Evolutionary conservation across 345 rosid species (phyloP).

Genomic region (Zanthoxylum bungeanum): DNA sequence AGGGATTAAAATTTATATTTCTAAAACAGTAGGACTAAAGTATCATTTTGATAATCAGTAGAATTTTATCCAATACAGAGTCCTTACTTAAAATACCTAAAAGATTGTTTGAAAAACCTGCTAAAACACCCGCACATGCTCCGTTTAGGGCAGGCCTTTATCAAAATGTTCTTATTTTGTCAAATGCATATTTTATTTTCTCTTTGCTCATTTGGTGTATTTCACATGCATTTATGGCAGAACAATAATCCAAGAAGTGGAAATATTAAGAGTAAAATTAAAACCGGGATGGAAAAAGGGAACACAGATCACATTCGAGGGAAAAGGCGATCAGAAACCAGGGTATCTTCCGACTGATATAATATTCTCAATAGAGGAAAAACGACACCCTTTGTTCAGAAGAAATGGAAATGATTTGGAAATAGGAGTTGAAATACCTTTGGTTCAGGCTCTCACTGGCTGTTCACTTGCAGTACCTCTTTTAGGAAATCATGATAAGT

Average conservation of each 20-base stretch:
- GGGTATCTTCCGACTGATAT: conserved; percentile 73
- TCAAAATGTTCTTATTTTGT: too few species aligned
- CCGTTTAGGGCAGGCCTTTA: too few species aligned
- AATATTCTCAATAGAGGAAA: conserved; percentile 55
- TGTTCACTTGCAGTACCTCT: conserved; percentile 68
- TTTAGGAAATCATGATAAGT: conserved; percentile 54
- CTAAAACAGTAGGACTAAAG: too few species aligned
- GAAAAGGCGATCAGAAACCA: conserved; percentile 77
- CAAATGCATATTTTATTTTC: neutral
- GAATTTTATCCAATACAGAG: too few species aligned
- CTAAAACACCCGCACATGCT: too few species aligned
- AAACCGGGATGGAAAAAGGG: conserved; percentile 95
- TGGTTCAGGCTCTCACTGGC: conserved; percentile 75
- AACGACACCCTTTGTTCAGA: conserved; percentile 56
- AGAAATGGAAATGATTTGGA: conserved; percentile 66
- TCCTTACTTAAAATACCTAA: too few species aligned
- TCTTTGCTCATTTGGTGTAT: neutral
- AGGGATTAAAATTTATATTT: too few species aligned
- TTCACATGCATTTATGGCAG: conserved; percentile 31
- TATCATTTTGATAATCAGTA: too few species aligned
- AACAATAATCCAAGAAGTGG: conserved; percentile 57
- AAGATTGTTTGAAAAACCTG: too few species aligned
- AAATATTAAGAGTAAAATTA: conserved; percentile 53
- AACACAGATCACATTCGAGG: conserved; percentile 78
- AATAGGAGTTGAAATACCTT: conserved; percentile 62